Evolutionary conservation across 805 yeast genomes (phyloP).

Genomic region (Yarrowia divulgata): DNA sequence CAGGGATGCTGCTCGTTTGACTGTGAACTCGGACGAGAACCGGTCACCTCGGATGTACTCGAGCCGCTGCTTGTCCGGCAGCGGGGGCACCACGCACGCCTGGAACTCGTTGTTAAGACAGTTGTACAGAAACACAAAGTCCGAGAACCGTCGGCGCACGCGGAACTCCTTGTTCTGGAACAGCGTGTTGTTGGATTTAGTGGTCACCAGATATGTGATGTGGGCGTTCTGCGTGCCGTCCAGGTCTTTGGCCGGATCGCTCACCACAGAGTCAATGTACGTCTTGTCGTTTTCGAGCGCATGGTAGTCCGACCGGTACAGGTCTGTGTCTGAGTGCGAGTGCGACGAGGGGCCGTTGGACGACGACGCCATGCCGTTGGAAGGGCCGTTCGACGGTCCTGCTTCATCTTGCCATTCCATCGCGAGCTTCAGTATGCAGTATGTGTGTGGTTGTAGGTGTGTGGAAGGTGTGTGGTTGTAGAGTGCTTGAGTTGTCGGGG

Average conservation of each 20-base stretch:
- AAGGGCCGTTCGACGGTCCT: conserved; percentile 13
- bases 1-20: conserved; percentile 79
- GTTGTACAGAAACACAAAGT: conserved; percentile 79
- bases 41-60: conserved; percentile 95
- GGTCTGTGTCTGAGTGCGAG: conserved; percentile 6
- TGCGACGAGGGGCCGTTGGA: neutral
- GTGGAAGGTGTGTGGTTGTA: too few relatives aligned
- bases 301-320: conserved; percentile 34
- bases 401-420: conserved; percentile 38
- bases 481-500: neutral
- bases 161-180: conserved; percentile 56
- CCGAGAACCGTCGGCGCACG: conserved; percentile 84
- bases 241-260: conserved; percentile 70
- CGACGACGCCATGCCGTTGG: neutral
- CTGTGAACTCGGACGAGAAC: conserved; percentile 82
- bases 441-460: neutral
- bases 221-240: conserved; percentile 76
- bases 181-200: conserved; percentile 67
- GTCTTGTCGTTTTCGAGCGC: conserved; percentile 41
- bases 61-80: conserved; percentile 89
- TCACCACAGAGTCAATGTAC: conserved; percentile 55
- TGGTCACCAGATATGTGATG: conserved; percentile 72
- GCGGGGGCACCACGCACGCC: conserved; percentile 86
- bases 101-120: conserved; percentile 81
- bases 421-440: neutral